phyloP scores from a whole-genome alignment of 495 filamentous ascomycete species.

The Parathielavia hyrcaniae region DNA sequence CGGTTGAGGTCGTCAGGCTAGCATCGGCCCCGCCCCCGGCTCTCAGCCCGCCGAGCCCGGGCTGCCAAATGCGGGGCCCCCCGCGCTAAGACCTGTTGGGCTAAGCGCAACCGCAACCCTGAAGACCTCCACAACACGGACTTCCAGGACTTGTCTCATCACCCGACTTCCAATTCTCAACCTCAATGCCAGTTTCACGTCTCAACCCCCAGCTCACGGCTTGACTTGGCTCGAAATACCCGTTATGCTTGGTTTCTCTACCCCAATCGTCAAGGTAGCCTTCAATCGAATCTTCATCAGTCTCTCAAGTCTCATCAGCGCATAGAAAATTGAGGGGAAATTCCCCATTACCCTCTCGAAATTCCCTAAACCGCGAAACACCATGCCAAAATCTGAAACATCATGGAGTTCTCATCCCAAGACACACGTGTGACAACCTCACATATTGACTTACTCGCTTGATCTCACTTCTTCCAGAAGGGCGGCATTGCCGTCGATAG shows the following conservation, averaged over 20 bases:
- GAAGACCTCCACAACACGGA: too few relatives aligned
- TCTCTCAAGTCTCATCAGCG: too few relatives aligned
- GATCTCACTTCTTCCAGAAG: background rate
- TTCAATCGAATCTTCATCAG: too few relatives aligned
- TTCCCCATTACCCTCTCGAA: too few relatives aligned
- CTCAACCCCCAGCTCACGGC: background rate
- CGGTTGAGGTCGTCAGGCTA: conserved; percentile 9
- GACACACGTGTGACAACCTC: background rate
- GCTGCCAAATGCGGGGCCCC: background rate
- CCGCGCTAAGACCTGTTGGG: background rate
- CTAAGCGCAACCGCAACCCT: background rate
- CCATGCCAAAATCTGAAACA: too few relatives aligned
- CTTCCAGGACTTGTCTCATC: too few relatives aligned
- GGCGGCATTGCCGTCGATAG: background rate
- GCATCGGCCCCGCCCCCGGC: conserved; percentile 15
- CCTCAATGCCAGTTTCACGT: background rate
- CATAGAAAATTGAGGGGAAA: too few relatives aligned
- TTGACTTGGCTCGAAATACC: too few relatives aligned
- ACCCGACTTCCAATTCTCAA: background rate
- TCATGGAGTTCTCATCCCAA: too few relatives aligned
- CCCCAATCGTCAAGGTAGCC: too few relatives aligned
- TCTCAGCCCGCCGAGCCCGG: background rate
- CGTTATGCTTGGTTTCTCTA: too few relatives aligned
- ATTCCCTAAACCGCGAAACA: too few relatives aligned
- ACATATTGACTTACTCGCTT: background rate